phyloP scores from a whole-genome alignment of 2,329 filamentous ascomycete species.

The Coccinonectria pachysandricola region DNA sequence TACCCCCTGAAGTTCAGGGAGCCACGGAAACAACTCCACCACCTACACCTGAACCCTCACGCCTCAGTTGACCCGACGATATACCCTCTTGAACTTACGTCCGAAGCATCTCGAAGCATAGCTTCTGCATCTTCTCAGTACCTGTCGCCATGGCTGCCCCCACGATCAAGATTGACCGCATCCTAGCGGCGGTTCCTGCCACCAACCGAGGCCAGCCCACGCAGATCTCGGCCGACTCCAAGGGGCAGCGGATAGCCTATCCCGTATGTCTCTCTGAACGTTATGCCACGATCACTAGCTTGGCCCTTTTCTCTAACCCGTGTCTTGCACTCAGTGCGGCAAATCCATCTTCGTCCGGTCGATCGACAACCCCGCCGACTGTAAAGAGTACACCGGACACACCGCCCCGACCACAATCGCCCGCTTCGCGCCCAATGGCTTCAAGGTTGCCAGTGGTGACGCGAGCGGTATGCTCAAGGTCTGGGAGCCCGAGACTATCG shows the following conservation, averaged over 20 bases:
- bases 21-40: constrained; percentile 6
- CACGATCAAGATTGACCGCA: constrained; percentile 51
- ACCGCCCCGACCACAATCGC: constrained; percentile 83
- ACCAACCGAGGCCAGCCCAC: constrained; percentile 82
- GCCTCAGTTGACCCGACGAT: constrained; percentile 4
- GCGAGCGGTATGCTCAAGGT: constrained; percentile 74
- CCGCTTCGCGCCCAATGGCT: constrained; percentile 86
- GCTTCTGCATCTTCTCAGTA: constrained; percentile 1
- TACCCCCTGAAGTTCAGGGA: constrained; percentile 7
- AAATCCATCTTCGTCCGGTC: constrained; percentile 95
- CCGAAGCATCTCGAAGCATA: constrained; percentile 1
- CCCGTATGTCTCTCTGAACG: constrained; percentile 49
- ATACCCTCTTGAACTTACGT: constrained; percentile 1
- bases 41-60: constrained; percentile 2
- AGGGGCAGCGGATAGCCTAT: constrained; percentile 87
- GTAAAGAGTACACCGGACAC: constrained; percentile 88
- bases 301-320: background rate
- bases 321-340: constrained; percentile 52
- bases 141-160: constrained; percentile 23
- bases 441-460: constrained; percentile 91
- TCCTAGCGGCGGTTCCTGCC: constrained; percentile 75
- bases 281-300: background rate
- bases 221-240: constrained; percentile 75
- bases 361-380: constrained; percentile 77
- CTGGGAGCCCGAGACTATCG: constrained; percentile 83